Conservation (phyloP, 1,139 yeast genomes). For the Protomyces arabidopsidicola region DNA sequence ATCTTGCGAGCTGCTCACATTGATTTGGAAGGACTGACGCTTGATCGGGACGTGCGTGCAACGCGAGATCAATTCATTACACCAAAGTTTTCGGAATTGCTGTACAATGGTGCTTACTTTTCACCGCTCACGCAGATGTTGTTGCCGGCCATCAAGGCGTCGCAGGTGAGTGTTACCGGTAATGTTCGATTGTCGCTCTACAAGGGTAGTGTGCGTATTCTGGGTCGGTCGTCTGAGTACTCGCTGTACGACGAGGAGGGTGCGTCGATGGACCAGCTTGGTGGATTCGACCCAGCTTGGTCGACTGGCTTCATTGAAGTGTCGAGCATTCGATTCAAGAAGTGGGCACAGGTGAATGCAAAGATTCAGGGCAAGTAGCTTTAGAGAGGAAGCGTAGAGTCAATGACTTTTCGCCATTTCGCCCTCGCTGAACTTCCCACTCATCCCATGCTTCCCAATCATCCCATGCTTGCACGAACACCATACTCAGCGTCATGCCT, state of each 20-base stretch:
- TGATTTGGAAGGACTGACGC: conserved; percentile 92
- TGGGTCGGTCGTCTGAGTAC: conserved; percentile 96
- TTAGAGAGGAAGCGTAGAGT: too few species aligned
- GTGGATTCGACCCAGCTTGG: conserved; percentile 96
- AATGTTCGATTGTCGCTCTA: conserved; percentile 88
- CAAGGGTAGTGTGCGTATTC: conserved; percentile 77
- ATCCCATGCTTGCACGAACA: too few species aligned
- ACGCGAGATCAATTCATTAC: conserved; percentile 95
- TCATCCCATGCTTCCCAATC: too few species aligned
- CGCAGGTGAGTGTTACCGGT: conserved; percentile 94
- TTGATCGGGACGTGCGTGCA: conserved; percentile 96
- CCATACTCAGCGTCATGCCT: too few species aligned
- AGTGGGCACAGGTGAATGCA: conserved; percentile 92
- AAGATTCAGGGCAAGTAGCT: conserved; percentile 57
- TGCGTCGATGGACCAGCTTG: conserved; percentile 97
- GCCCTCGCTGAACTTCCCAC: too few species aligned
- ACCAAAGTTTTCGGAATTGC: conserved; percentile 78
- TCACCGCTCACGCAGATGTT: conserved; percentile 97
- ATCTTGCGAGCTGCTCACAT: conserved; percentile 88
- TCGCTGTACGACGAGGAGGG: conserved; percentile 96
- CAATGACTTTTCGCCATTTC: too few species aligned
- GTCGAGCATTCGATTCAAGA: conserved; percentile 95
- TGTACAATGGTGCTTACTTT: conserved; percentile 96
- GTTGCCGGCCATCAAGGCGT: conserved; percentile 87
- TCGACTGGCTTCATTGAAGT: conserved; percentile 96